Percentiles rank a stretch among this genome's conserved stretches.
phyloP scores from a whole-genome alignment of 1,284 basidiomycete genomes.

The Fomitopsis betulina region DNA sequence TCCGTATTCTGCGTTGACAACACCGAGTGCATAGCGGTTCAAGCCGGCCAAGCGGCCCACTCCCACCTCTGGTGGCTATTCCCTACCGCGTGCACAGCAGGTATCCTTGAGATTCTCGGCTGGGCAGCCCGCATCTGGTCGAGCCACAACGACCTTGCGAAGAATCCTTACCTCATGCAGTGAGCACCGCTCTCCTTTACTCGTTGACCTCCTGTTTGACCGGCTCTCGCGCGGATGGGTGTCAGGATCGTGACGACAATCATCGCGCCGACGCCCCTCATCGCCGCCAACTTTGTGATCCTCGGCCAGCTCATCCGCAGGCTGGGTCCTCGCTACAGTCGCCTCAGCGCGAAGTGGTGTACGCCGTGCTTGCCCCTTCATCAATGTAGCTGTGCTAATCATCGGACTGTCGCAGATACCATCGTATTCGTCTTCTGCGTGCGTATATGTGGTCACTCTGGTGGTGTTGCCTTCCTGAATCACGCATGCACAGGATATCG shows the following conservation, averaged over 20 bases:
- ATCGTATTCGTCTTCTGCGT: conserved; percentile 45
- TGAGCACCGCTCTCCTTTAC: conserved; percentile 10
- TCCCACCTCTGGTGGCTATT: conserved; percentile 37
- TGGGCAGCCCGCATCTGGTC: conserved; percentile 38
- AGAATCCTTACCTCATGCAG: conserved; percentile 43
- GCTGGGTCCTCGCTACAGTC: conserved; percentile 35
- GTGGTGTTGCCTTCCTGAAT: not conserved
- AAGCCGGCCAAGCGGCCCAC: conserved; percentile 27
- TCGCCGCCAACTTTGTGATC: conserved; percentile 46
- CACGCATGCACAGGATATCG: conserved; percentile 35
- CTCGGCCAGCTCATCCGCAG: conserved; percentile 37
- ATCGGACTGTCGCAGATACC: conserved; percentile 32
- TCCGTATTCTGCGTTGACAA: conserved; percentile 28
- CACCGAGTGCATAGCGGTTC: conserved; percentile 28
- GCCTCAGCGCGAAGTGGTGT: conserved; percentile 33
- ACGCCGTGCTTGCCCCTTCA: conserved; percentile 18
- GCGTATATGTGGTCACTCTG: conserved; percentile 13
- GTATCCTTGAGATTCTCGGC: conserved; percentile 34
- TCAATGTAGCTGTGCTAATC: not conserved
- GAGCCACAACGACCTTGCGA: conserved; percentile 18
- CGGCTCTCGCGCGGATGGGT: not conserved
- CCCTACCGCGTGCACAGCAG: conserved; percentile 32
- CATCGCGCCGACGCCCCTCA: conserved; percentile 43
- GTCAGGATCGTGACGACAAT: conserved; percentile 37
- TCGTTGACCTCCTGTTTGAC: no score